Base-by-base conservation (phyloP, 371 early-diverging fungal genomes). In the Synchytrium microbalum region DNA sequence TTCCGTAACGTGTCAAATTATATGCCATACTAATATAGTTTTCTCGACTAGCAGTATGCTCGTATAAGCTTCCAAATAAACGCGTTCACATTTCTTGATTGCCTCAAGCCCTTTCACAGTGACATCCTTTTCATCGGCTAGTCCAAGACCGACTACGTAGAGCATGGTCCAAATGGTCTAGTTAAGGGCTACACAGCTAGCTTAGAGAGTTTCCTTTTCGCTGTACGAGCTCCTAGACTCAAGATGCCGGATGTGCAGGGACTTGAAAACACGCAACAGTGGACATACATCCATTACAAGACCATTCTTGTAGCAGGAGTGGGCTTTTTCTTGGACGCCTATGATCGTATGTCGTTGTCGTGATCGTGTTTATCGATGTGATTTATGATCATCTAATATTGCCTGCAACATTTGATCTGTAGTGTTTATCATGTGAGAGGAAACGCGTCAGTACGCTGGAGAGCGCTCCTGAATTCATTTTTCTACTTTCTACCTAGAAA, bases 31-130 rank as follows among this genome's bases (percentile, higher is more conserved):
- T 66, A 94, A 82, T 60, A 81, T 84, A 69, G 86, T 86, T 73
- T 87, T 89, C 63, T 86, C 85, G 32, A 93, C 90, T 70, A 89
- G 85, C 67, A 96, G 84, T 54, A 97, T 94, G 59, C 92, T 90
- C 14, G 99, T 99, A 84, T 99, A 99, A n/a, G 90, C 90, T 76
- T 99, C 99, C 54, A 99, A 85, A 77, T 97, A 99, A 46, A 99
- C 83, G 52, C 92, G 86, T 63, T 91, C 88, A 69, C 93, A 89
- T 3, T 81, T 73, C 74, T 87, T 86, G 66, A 98, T 87, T 23
- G 95, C 91, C 65, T 98, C 93, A 23, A 99, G 85, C 2, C 96
- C 98, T 72, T 92, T 92, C 64, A 98, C 86, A 2, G 94, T 95
- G 64, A 96, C 93, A 79, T 98, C 96, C 64, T 86, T 86, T 67